Conservation (phyloP, 1,139 yeast species). For the Arxiozyma slooffiae region DNA sequence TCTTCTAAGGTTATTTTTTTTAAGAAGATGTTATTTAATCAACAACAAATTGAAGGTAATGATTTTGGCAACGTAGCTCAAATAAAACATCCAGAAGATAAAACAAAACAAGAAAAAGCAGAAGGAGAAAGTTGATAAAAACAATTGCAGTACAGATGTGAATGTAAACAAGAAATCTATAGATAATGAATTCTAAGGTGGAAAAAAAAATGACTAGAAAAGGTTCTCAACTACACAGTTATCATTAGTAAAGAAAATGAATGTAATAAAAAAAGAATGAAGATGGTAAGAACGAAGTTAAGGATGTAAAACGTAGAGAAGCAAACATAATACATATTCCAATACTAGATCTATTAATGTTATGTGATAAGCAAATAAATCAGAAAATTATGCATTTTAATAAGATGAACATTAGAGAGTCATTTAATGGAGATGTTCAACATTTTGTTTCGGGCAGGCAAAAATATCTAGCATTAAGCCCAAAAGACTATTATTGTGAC, state of each 20-base stretch:
- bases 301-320: neutral
- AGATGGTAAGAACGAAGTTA: neutral
- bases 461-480: neutral
- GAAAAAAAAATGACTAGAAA: too few species aligned
- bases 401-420: neutral
- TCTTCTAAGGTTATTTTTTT: too few species aligned
- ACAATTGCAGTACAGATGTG: neutral
- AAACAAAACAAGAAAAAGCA: too few species aligned
- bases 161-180: too few species aligned
- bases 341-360: constrained; percentile 17
- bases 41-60: too few species aligned
- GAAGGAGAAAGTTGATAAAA: too few species aligned
- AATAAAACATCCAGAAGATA: too few species aligned
- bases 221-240: neutral
- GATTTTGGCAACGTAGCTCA: too few species aligned
- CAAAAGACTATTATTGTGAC: neutral
- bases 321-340: constrained; percentile 16
- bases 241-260: neutral
- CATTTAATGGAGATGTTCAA: neutral
- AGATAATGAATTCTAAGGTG: neutral
- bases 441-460: neutral
- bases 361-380: neutral
- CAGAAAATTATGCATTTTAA: neutral
- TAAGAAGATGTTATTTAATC: too few species aligned
- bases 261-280: too few species aligned